Evolutionary conservation across 306 rosid species (phyloP), one percentile per base, ranked within the genome.

Genomic region (Arachis stenosperma): DNA sequence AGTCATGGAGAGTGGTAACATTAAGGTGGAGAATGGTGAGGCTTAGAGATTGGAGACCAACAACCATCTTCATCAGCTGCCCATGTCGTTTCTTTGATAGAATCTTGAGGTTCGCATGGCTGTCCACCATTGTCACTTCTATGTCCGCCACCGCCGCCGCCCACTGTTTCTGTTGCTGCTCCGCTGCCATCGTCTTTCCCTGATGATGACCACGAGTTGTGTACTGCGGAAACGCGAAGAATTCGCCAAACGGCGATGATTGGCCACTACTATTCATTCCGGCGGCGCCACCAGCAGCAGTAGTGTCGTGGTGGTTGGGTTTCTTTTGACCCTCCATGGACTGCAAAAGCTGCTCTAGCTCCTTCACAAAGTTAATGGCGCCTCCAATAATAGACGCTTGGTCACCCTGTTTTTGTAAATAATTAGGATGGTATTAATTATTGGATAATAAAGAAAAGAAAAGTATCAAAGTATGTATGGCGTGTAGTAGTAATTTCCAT

Each of bases 351-450:
- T 94, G 96, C 61, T 94, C 97, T 33, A 94, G 71, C 78, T 94
- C 95, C 88, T 91, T 94, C 77, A 94, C 95, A 36, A 94, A 94
- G 67, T 94, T 94, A 33, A 94, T 91, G 4, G 98, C 96, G 0
- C 98, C 98, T 12, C 98, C 98, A 83, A 94, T 80, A 42, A 91
- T 89, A 22, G 98, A 94, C 1, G 98, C 98, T 75, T 94, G 98
- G 64, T 94, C 98, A 22, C 98, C 96, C 98, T 93, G 78, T 48
- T 78, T 78, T 67, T 46, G 17, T 50, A 11, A 52, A 17, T 17
- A 17, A 17, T 17, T 17, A 17, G 17, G 17, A 17, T 17, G 17
- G 17, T 17, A 17, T 17, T 17, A 17, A 17, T 17, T 17, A 17
- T 17, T 17, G n/a, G 5, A 11, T n/a, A 9, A 12, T 22, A 22